Base-by-base conservation (phyloP, 495 filamentous ascomycete species). In the Pyrenula aspistea region DNA sequence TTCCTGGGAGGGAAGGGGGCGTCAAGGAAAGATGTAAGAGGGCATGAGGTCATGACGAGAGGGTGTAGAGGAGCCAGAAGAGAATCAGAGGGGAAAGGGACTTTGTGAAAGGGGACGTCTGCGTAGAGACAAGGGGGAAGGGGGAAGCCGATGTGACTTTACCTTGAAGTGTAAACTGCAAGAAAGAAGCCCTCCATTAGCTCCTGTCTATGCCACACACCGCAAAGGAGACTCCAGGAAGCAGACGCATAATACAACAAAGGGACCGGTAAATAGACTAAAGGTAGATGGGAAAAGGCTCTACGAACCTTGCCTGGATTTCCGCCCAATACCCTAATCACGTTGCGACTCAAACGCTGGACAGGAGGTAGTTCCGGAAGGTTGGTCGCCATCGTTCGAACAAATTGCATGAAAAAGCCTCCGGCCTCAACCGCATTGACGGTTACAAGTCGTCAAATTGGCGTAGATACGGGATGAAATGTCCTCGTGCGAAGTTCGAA, bases 261-360 rank as follows among this genome's bases (percentile, higher is more conserved):
- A n/a, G n/a, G n/a, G n/a, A n/a, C n/a, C n/a, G n/a, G n/a, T n/a
- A n/a, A n/a, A n/a, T n/a, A n/a, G n/a, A n/a, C n/a, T n/a, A n/a
- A n/a, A n/a, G n/a, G n/a, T n/a, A n/a, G n/a, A n/a, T n/a, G n/a
- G n/a, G n/a, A n/a, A n/a, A n/a, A n/a, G n/a, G n/a, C n/a, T n/a
- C n/a, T 15, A 57, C 70, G 48, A 62, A 85, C 83, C 72, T 91
- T 91, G 60, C 84, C 80, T 10, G 89, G 87, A 67, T 95, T 94
- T 12, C 85, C 87, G 54, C 81, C 89, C 10, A 95, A 73, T 54
- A 95, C 85, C 56, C 89, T 77, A 59, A 89, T 83, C 19, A 86
- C 82, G 12, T 73, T 71, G 1, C 83, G 72, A 59, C 82, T 84
- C 48, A 92, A 76, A 51, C 81, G 74, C 63, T 85, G 77, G 48